Conservation (phyloP, 139 green algal genomes). For the Monoraphidium neglectum region DNA sequence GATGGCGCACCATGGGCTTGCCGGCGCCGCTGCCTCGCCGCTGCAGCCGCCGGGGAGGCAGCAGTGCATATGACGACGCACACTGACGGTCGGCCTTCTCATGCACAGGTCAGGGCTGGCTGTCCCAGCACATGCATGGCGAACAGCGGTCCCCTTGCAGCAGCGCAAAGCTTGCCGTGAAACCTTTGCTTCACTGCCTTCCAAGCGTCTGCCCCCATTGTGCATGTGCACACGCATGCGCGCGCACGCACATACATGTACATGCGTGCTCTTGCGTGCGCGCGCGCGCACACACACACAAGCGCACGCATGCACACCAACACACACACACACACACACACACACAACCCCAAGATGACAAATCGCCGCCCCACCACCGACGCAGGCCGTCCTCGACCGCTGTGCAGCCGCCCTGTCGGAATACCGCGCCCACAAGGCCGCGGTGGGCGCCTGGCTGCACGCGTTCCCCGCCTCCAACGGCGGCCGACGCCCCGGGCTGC, state of each 20-base stretch:
- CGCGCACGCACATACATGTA: not conserved
- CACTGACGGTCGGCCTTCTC: too few species aligned
- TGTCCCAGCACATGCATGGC: too few species aligned
- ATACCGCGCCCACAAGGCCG: conserved; percentile 20
- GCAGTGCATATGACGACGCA: too few species aligned
- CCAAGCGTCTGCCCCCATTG: not conserved
- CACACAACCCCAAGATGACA: not conserved
- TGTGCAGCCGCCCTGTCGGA: conserved; percentile 15
- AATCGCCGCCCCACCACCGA: too few species aligned
- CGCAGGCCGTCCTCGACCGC: conserved; percentile 25
- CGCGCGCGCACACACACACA: too few species aligned
- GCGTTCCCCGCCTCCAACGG: not conserved
- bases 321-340: not conserved
- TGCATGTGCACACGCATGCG: not conserved
- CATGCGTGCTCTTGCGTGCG: not conserved
- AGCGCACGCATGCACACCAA: not conserved
- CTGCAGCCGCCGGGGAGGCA: too few species aligned
- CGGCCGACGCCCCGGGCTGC: conserved; percentile 8
- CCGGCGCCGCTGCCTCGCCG: too few species aligned
- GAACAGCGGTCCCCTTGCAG: too few species aligned
- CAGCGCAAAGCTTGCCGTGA: too few species aligned
- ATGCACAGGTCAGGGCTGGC: too few species aligned
- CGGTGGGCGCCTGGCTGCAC: conserved; percentile 16
- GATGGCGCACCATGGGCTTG: too few species aligned
- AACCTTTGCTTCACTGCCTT: too few species aligned